Percentiles rank a stretch among this genome's conserved stretches.
These are phyloP conservation scores for Lentinus brumalis DNA, from an alignment of 768 basidiomycete genomes.

Conservation along the genomic window DNA sequence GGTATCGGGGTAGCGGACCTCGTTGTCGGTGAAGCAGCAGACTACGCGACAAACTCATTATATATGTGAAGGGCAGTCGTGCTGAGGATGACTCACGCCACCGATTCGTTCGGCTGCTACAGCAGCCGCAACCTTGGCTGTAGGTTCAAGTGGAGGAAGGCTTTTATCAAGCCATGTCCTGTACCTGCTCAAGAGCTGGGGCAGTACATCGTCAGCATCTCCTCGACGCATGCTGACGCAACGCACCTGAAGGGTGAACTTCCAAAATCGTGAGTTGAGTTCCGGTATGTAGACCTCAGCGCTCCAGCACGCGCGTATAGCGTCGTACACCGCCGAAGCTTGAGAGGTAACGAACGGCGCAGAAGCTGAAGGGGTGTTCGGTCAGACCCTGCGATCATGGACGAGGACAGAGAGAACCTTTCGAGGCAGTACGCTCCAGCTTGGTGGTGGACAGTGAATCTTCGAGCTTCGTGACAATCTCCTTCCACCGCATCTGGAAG, in stretches of 20 bases:
- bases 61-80: background rate
- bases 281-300: constrained; percentile 84
- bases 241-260: constrained; percentile 82
- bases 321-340: constrained; percentile 67
- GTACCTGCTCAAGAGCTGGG: constrained; percentile 79
- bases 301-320: constrained; percentile 83
- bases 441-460: constrained; percentile 51
- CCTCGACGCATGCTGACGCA: background rate
- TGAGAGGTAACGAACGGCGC: constrained; percentile 60
- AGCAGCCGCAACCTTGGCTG: constrained; percentile 35
- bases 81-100: background rate
- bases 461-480: constrained; percentile 80
- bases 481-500: constrained; percentile 97
- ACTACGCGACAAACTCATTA: background rate
- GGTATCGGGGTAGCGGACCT: constrained; percentile 58
- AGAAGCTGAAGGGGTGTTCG: constrained; percentile 10
- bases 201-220: background rate
- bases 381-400: too few relatives aligned
- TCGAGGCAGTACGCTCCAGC: constrained; percentile 42
- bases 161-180: constrained; percentile 71
- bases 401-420: constrained; percentile 38
- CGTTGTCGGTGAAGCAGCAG: constrained; percentile 27
- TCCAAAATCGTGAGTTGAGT: constrained; percentile 86
- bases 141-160: constrained; percentile 46
- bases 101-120: constrained; percentile 40